Percentiles rank a stretch among this genome's conserved stretches.
phyloP scores from a whole-genome alignment of 495 filamentous ascomycete genomes.

The Glonium stellatum region DNA sequence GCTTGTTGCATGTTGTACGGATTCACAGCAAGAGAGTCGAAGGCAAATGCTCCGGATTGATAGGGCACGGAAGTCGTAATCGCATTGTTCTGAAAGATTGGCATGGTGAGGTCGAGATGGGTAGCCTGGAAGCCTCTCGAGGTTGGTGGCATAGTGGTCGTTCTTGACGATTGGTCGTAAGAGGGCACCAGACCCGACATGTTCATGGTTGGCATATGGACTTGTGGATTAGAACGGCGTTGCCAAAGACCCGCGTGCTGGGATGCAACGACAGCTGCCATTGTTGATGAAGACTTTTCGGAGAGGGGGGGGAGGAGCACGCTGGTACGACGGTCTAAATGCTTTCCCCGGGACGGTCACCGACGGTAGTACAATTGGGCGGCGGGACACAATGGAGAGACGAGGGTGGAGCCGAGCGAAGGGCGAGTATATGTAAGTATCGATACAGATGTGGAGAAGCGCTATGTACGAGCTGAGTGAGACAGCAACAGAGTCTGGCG shows the following conservation, averaged over 20 bases:
- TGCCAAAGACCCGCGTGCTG: constrained; percentile 31
- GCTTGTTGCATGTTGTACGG: constrained; percentile 28
- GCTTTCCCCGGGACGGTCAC: background rate
- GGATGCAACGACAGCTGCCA: constrained; percentile 28
- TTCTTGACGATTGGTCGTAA: constrained; percentile 23
- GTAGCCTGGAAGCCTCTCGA: constrained; percentile 24
- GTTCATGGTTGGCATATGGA: constrained; percentile 27
- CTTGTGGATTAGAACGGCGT: constrained; percentile 21
- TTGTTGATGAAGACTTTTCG: constrained; percentile 17
- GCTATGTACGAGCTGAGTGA: constrained; percentile 11
- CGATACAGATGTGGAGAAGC: constrained; percentile 17
- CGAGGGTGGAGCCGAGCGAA: constrained; percentile 15
- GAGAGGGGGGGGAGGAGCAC: background rate
- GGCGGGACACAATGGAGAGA: constrained; percentile 3
- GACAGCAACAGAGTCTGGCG: constrained; percentile 16
- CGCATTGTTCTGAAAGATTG: constrained; percentile 21
- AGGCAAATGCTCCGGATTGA: constrained; percentile 28
- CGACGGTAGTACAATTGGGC: constrained; percentile 14
- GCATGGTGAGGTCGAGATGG: constrained; percentile 30
- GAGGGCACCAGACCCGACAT: constrained; percentile 23
- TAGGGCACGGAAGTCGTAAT: constrained; percentile 25
- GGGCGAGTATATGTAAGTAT: constrained; percentile 21
- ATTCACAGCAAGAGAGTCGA: constrained; percentile 26
- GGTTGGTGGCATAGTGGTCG: constrained; percentile 13
- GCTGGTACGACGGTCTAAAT: background rate